Percentiles rank a stretch among this genome's conserved stretches.
Evolutionary conservation across 108 stramenopile genomes (phyloP).

Genomic region (Hondaea fermentalgiana): DNA sequence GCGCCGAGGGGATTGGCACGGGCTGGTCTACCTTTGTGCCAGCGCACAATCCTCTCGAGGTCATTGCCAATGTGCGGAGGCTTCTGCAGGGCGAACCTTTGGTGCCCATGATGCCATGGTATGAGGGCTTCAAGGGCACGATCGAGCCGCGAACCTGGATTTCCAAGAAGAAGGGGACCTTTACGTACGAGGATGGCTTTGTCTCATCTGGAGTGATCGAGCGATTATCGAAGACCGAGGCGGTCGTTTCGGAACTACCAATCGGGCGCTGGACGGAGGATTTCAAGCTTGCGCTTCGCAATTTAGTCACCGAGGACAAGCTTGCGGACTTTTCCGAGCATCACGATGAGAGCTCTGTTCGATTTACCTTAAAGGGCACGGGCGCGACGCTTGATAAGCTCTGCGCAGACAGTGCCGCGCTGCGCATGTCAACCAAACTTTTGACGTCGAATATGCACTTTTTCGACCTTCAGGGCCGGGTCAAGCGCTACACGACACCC

Average conservation of each 20-base stretch:
- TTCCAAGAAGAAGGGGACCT: background rate
- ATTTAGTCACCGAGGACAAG: slow-evolving; percentile 52
- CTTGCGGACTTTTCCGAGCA: slow-evolving; percentile 64
- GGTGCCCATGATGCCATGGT: slow-evolving; percentile 30
- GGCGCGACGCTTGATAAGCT: slow-evolving; percentile 46
- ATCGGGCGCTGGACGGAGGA: slow-evolving; percentile 71
- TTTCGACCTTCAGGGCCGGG: slow-evolving; percentile 53
- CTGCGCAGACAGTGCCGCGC: slow-evolving; percentile 49
- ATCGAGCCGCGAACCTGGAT: slow-evolving; percentile 28
- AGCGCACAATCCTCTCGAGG: slow-evolving; percentile 65
- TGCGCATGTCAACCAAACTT: slow-evolving; percentile 57
- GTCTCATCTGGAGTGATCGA: slow-evolving; percentile 46
- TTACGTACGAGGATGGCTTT: slow-evolving; percentile 4
- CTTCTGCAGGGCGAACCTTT: slow-evolving; percentile 47
- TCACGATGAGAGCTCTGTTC: slow-evolving; percentile 69
- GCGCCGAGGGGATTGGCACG: slow-evolving; percentile 84
- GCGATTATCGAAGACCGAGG: slow-evolving; percentile 33
- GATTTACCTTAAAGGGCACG: slow-evolving; percentile 55
- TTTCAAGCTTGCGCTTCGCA: slow-evolving; percentile 62
- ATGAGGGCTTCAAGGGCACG: slow-evolving; percentile 57
- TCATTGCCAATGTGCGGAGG: slow-evolving; percentile 61
- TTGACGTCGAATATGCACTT: slow-evolving; percentile 80
- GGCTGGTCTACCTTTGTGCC: slow-evolving; percentile 86
- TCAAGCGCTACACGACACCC: slow-evolving; percentile 57
- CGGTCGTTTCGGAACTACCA: slow-evolving; percentile 74